Base-by-base conservation (phyloP, 768 basidiomycete genomes). In the Lactifluus piperatus region DNA sequence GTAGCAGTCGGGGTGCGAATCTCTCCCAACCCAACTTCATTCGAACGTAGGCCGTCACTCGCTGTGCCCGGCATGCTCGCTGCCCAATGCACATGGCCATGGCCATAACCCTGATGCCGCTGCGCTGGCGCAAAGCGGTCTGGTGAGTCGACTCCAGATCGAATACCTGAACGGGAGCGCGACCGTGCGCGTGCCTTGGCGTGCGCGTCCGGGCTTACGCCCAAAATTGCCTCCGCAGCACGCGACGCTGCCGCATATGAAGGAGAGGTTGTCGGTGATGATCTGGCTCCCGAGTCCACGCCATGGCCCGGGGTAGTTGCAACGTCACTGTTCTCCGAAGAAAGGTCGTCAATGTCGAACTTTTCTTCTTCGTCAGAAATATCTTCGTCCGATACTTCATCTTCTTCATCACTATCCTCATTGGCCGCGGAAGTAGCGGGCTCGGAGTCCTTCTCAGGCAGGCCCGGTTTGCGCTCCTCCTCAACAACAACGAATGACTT, bases 401-500 rank as follows among this genome's bases (percentile, higher is more conserved):
- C 77, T 41, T 76, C 73, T 4, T 64, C 60, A 13, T 57, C 61
- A 39, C 64, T 67, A 2, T 56, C 58, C 61, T 54, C 59, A 54
- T 61, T 65, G 54, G 67, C 65, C 24, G 53, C 47, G 16, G 53
- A 16, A 36, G 37, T 30, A n/a, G 51, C 46, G 36, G 30, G 49
- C 27, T 54, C 53, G 18, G 43, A 49, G 27, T 9, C 43, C 14
- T n/a, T 27, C 24, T 48, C 48, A 37, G 5, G 51, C 18, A 30
- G 34, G 18, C 26, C 58, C 8, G 10, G 41, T 37, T 52, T 10
- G 47, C 24, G 60, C 27, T 64, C 64, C 27, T 97, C 94, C 70
- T 98, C 97, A 24, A 99, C 92, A 20, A 99, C 91, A 44, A 98
- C 97, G 65, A 98, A 98, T 6, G 94, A 97, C 70, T 98, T 99